Evolutionary conservation across 2,329 filamentous ascomycete species (phyloP).

Genomic region (Claviceps paspali): DNA sequence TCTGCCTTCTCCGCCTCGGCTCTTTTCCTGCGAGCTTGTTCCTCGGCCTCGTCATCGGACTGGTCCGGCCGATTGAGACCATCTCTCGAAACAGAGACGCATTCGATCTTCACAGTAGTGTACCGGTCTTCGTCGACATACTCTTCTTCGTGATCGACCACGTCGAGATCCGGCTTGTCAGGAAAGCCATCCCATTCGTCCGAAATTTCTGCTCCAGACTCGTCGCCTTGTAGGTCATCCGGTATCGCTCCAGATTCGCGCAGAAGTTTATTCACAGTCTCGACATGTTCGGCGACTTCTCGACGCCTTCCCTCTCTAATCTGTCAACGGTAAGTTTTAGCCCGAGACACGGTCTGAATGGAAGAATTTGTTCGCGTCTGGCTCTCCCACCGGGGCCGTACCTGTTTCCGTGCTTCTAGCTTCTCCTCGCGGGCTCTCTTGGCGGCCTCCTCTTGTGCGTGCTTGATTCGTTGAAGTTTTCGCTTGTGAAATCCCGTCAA

Average conservation of each 20-base stretch:
- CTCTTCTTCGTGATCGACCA: constrained; percentile 72
- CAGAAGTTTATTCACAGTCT: constrained; percentile 57
- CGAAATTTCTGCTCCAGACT: constrained; percentile 21
- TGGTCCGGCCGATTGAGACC: constrained; percentile 45
- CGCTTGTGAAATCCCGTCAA: constrained; percentile 95
- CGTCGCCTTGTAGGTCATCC: constrained; percentile 19
- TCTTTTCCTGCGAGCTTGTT: constrained; percentile 7
- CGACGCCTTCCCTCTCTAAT: constrained; percentile 67
- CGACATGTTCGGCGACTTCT: constrained; percentile 70
- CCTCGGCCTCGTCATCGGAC: constrained; percentile 21
- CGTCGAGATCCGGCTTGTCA: constrained; percentile 30
- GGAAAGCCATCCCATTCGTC: constrained; percentile 53
- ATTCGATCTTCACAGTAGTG: constrained; percentile 87
- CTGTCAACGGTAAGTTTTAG: constrained; percentile 27
- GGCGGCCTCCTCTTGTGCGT: constrained; percentile 67
- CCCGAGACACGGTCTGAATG: not conserved
- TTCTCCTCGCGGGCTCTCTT: constrained; percentile 66
- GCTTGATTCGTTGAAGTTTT: constrained; percentile 71
- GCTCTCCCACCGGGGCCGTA: constrained; percentile 22
- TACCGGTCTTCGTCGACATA: constrained; percentile 95
- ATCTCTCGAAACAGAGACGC: constrained; percentile 63
- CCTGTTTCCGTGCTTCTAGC: constrained; percentile 59
- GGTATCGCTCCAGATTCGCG: constrained; percentile 37
- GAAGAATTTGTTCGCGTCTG: not conserved
- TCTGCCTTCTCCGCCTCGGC: constrained; percentile 17